Evolutionary conservation across 192 early-diverging fungal genomes (phyloP), one percentile per base, ranked within the genome.

Genomic region (Phlyctochytrium arcticum): DNA sequence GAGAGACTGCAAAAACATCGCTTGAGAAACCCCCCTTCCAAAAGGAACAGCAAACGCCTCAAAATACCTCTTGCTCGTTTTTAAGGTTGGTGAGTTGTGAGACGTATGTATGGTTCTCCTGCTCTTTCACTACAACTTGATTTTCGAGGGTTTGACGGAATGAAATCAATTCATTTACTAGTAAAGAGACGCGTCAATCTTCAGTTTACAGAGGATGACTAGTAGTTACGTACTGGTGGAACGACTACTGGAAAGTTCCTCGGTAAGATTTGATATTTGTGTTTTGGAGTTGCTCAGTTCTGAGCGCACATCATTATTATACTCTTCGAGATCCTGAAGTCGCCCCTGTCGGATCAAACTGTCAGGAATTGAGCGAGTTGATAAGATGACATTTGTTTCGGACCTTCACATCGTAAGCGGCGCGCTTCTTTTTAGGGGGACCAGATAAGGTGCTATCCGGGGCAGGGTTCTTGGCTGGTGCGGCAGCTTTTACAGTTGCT

Each of bases 301-400:
- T 12, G 47, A 24, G 6, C 57, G 37, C 17, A 69, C 77, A 12
- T 76, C 60, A 36, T 79, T 80, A 27, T 79, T 69, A 29, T 76
- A 74, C 67, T 90, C 76, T 65, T 94, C 89, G 74, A 92, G 79
- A 72, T 94, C 92, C 57, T 86, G 75, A 4, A 94, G 72, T n/a
- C 90, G 80, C 2, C 92, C 92, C 60, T 89, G 44, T n/a, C 10
- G 7, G n/a, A 32, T 29, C 49, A 70, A 47, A 48, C 2, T 27
- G 2, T n/a, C 15, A 8, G 6, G 9, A 53, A 48, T 21, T 72
- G 10, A 19, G 15, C 59, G 2, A n/a, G n/a, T 35, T 3, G 7
- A 34, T 63, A 12, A 57, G 30, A 57, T 8, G 9, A 15, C 29
- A 17, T 15, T 10, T 12, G 1, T 1, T 27, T 57, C 55, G 21